Evolutionary conservation across 441 rosid genomes (phyloP), one percentile per base, ranked within the genome.

Genomic region (Hura crepitans): DNA sequence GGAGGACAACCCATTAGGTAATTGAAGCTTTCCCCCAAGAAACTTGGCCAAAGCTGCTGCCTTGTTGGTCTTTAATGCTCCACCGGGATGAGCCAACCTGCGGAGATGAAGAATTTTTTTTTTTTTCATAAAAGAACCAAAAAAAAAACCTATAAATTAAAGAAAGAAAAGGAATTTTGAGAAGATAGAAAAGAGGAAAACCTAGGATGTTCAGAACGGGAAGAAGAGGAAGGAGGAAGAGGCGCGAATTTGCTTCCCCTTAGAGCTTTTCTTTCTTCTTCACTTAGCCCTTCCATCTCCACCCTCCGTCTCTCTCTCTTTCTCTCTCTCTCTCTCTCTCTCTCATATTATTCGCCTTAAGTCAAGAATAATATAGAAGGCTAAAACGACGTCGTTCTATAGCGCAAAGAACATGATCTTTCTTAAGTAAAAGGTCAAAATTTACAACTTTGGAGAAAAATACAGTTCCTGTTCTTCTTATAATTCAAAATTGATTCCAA

Each of bases 231-330:
- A 60, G 87, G 83, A 65, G 91, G 87, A 7, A 86, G 90, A n/a
- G 93, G 92, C 60, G 92, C 95, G 76, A 93, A 93, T 70, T 91
- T 91, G 89, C 95, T 91, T 56, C 96, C 98, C 62, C 96, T 82
- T 2, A 93, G 85, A 56, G 97, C 97, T 78, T 55, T 86, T 75
- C 78, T 86, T 68, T 89, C 97, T 76, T 93, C 95, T 80, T 88
- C 98, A 78, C 84, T 89, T 46, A 91, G 82, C 58, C 72, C 90
- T 71, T 87, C 92, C 51, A 68, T 78, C 47, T 69, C 70, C 67
- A 54, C 58, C 66, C 18, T 79, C 81, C n/a, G n/a, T 37, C 81
- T 46, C 62, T 58, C 45, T 54, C 22, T n/a, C n/a, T n/a, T n/a
- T n/a, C 18, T 79, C 81, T 37, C 81, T 46, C 62, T 58, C 45